Conservation (phyloP, 805 yeast species). For the Cyberlindnera xylosilytica region DNA sequence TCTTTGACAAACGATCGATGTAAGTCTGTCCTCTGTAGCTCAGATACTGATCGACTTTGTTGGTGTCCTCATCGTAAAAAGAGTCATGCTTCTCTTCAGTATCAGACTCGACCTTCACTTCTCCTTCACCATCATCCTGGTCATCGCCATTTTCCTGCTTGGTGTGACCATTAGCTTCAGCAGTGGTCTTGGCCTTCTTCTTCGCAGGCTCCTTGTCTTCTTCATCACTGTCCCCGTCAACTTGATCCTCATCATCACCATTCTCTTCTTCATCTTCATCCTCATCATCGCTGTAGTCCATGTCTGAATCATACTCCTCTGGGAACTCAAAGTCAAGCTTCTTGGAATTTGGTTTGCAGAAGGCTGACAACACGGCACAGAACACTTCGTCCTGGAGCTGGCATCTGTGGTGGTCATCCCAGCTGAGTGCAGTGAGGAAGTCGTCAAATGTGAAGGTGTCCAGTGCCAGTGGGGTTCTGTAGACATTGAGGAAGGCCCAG, state of each 20-base stretch:
- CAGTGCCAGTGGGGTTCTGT: constrained; percentile 58
- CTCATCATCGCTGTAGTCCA: constrained; percentile 25
- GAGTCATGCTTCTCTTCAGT: constrained; percentile 15
- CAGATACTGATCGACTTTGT: constrained; percentile 36
- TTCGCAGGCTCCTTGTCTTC: not conserved
- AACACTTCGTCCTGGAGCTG: constrained; percentile 62
- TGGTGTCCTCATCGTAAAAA: constrained; percentile 17
- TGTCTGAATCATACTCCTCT: constrained; percentile 20
- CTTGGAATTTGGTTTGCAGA: constrained; percentile 45
- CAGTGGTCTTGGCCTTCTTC: too few relatives aligned
- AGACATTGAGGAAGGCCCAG: constrained; percentile 76
- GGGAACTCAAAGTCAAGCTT: constrained; percentile 30
- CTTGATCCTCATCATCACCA: not conserved
- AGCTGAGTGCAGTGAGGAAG: constrained; percentile 46
- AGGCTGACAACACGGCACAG: constrained; percentile 57
- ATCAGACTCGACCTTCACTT: constrained; percentile 21
- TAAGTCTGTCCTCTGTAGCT: constrained; percentile 63
- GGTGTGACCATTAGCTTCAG: not conserved
- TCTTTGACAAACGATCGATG: constrained; percentile 71
- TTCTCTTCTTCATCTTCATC: constrained; percentile 19
- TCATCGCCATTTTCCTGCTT: constrained; percentile 2
- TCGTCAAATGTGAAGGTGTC: constrained; percentile 82
- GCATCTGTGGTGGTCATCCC: constrained; percentile 47
- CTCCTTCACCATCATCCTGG: not conserved
- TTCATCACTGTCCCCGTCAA: not conserved